Percentiles rank a stretch among this genome's conserved stretches.
Evolutionary conservation across 305 asterid genomes (phyloP).

Genomic region (Fraxinus paxiana): DNA sequence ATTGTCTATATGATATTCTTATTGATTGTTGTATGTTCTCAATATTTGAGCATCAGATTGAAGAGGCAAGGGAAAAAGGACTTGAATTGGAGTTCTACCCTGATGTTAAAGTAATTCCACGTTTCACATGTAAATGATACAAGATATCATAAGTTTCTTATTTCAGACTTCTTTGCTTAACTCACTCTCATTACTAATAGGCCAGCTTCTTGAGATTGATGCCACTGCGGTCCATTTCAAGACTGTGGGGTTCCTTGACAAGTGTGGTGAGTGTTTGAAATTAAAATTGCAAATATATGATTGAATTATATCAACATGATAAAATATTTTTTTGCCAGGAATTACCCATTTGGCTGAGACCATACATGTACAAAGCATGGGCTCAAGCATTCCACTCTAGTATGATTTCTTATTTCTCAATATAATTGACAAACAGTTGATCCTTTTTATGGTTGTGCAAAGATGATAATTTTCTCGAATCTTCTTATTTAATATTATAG

Average conservation of each 20-base stretch:
- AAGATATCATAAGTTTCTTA: neutral
- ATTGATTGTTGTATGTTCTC: conserved; percentile 21
- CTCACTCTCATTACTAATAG: conserved; percentile 37
- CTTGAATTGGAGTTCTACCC: conserved; percentile 75
- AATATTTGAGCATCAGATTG: conserved; percentile 48
- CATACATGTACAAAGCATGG: conserved; percentile 80
- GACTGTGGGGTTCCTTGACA: conserved; percentile 78
- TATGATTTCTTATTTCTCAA: conserved; percentile 33
- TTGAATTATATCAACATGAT: conserved; percentile 16
- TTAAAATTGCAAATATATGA: conserved; percentile 16
- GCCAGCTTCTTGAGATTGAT: conserved; percentile 73
- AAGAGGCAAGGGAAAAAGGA: conserved; percentile 69
- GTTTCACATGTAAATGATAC: conserved; percentile 8
- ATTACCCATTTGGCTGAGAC: conserved; percentile 81
- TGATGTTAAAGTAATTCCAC: conserved; percentile 62
- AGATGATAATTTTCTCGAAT: neutral
- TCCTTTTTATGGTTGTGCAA: conserved; percentile 4
- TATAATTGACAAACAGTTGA: neutral
- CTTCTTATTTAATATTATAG: conserved; percentile 36
- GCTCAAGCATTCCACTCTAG: conserved; percentile 94
- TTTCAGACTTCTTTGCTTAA: conserved; percentile 5
- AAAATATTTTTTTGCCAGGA: conserved; percentile 49
- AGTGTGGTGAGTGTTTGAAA: conserved; percentile 51
- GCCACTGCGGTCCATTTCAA: conserved; percentile 81
- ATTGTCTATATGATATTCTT: neutral